Evolutionary conservation across 2,329 filamentous ascomycete species (phyloP), one percentile per base, ranked within the genome.

Genomic region (Colletotrichum shisoi): DNA sequence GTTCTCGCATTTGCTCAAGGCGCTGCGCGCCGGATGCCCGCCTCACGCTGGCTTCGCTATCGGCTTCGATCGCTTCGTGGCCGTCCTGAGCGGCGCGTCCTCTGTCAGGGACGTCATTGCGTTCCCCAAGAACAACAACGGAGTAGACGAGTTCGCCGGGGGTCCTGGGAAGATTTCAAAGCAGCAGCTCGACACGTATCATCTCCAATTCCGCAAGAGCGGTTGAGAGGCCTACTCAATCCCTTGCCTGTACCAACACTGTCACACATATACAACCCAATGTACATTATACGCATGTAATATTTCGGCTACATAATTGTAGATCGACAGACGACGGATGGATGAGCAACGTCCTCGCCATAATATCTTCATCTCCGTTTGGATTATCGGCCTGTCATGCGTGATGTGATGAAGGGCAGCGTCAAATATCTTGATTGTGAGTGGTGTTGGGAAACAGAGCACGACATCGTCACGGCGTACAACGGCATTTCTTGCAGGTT

Each of bases 41-140:
- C 96, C 95, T 0, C 95, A 99, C 75, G 94, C 95, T 0, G 95
- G 95, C 0, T 91, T 99, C 70, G 95, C 95, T 0, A 81, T 99
- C 17, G 95, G 95, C 0, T 97, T 97, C 76, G 95, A 99, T 76
- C 85, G 95, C 4, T 78, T 99, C 56, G 84, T 95, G 45, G 90
- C 94, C 0, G 81, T 97, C 0, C 86, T 99, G 83, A 86, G 90
- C 24, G 90, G 89, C 1, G 89, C 86, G 39, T 84, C 90, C 12
- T 93, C 90, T 1, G 90, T 99, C 3, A 84, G 92, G 67, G 94
- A 99, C 79, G 94, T 99, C 1, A 97, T 99, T 77, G 94, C 94
- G 0, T 99, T 99, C 74, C 96, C 95, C 0, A 99, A 99, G 82
- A 94, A 88, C 69, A 93, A 93, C 69, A 93, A 89, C 76, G 94